Evolutionary conservation across 768 basidiomycete genomes (phyloP).

Genomic region (Hypholoma sublateritium): DNA sequence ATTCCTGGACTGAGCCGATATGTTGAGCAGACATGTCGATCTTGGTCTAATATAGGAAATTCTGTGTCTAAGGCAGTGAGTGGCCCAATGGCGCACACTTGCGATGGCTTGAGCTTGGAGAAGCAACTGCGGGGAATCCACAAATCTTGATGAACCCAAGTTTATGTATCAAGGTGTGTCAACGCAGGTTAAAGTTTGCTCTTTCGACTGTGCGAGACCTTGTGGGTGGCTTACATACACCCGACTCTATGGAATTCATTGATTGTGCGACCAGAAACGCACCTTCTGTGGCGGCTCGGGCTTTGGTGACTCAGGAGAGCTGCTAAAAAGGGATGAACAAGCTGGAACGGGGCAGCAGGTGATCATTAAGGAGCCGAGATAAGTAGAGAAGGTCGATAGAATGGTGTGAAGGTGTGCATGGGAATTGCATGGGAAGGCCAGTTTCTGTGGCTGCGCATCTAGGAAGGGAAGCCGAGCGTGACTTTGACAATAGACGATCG

Average conservation of each 20-base stretch:
- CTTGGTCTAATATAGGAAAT: neutral
- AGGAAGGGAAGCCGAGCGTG: too few species aligned
- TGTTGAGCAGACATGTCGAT: neutral
- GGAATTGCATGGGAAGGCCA: too few species aligned
- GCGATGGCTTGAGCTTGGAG: too few species aligned
- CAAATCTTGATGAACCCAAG: too few species aligned
- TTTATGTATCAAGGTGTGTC: neutral
- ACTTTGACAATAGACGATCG: neutral
- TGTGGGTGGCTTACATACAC: slow-evolving; percentile 9
- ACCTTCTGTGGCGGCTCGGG: neutral
- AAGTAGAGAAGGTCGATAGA: neutral
- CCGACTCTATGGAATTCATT: neutral
- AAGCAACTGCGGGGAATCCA: too few species aligned
- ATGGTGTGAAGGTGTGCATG: slow-evolving; percentile 9
- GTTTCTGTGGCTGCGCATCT: too few species aligned
- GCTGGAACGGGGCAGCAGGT: neutral
- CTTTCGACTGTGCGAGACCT: neutral
- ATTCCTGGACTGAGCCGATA: neutral
- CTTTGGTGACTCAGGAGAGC: neutral
- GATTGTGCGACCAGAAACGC: neutral
- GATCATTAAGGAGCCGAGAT: slow-evolving; percentile 1
- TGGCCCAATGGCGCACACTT: too few species aligned
- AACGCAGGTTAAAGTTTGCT: neutral
- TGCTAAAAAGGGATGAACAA: neutral
- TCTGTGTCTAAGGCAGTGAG: too few species aligned